Evolutionary conservation across 768 basidiomycete species (phyloP).

Genomic region (Mycena albidolilacea): DNA sequence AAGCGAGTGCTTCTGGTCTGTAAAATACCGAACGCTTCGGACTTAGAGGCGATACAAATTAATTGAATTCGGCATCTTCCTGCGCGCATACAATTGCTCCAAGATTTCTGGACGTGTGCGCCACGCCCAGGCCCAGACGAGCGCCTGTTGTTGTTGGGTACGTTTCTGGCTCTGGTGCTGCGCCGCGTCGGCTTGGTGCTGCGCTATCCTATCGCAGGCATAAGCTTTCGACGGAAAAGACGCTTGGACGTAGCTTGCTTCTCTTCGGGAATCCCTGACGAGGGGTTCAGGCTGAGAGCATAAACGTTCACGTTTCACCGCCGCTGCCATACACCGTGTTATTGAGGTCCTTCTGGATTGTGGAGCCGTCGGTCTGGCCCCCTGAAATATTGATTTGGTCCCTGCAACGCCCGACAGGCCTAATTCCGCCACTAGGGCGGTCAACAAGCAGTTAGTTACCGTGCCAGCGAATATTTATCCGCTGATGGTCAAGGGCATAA

Average conservation of each 20-base stretch:
- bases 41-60: not conserved
- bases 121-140: not conserved
- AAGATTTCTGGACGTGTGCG: not conserved
- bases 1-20: slow-evolving; percentile 2
- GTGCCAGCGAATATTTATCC: not conserved
- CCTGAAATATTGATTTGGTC: not conserved
- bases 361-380: not conserved
- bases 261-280: not conserved
- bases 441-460: no score
- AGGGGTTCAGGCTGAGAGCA: no score
- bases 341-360: not conserved
- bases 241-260: no score
- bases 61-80: slow-evolving; percentile 15
- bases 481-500: not conserved
- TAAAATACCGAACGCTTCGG: not conserved
- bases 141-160: not conserved
- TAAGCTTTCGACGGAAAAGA: no score
- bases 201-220: no score
- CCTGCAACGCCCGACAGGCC: not conserved
- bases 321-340: no score
- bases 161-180: not conserved
- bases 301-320: no score
- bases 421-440: not conserved
- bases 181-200: no score
- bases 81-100: slow-evolving; percentile 3